Base-by-base conservation (phyloP, 768 basidiomycete genomes). In the Exidia glandulosa region DNA sequence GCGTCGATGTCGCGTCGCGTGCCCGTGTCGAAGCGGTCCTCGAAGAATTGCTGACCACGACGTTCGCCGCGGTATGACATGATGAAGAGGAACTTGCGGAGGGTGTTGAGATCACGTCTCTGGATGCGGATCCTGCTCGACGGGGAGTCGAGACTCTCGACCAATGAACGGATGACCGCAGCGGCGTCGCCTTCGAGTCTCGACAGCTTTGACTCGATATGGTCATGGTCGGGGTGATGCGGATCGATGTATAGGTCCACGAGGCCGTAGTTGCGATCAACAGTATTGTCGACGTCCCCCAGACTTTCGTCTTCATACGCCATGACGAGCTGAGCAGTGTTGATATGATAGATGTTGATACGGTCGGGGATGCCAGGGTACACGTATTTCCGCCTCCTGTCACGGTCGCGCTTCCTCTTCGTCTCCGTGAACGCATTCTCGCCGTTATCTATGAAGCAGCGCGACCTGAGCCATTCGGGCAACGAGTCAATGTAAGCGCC, bases 11-110 rank as follows among this genome's bases (percentile, higher is more conserved):
- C 32, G 13, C 13, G 14, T 3, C 29, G 29, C 16, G 60, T 58
- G 4, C 16, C 31, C 2, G 37, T 27, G 33, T 57, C 57, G 34
- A 61, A 61, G 31, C 36, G 16, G 19, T 47, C 56, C 3, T 61
- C 33, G 13, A 58, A 16, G 30, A 57, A 61, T 23, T 61, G 60
- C 7, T 19, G 3, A 3, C 55, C 56, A 19, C 56, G 60, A n/a
- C n/a, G 23, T 2, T 31, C 41, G 32, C 33, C 50, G 9, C 60
- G 56, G 36, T 58, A 61, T n/a, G 19, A 19, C 29, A 61, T 45
- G 56, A 61, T 3, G 56, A 57, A 61, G 41, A 61, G 57, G 57
- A 61, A 61, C 33, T 61, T 61, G 0, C 60, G 34, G 12, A 61
- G 25, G 29, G 57, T 50, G 36, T 61, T 58, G 56, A 61, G 56